Base-by-base conservation (phyloP, 2,329 filamentous ascomycete species). In the Leptographium wingfieldii region DNA sequence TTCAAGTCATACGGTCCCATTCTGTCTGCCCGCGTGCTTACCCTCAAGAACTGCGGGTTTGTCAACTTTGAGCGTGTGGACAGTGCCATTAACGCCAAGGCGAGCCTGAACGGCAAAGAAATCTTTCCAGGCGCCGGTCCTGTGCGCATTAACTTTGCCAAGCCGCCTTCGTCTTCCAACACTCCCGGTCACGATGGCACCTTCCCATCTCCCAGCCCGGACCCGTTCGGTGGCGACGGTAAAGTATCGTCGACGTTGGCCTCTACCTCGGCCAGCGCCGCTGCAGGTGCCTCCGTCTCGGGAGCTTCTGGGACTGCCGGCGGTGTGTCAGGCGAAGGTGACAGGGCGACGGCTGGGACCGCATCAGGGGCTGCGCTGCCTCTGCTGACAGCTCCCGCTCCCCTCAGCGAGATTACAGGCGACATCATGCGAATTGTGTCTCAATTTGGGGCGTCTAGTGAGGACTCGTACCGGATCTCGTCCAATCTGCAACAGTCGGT, bases 31-130 rank as follows among this genome's bases (percentile, higher is more conserved):
- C 83, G 94, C 64, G 94, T 99, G 5, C 79, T 99, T 63, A 97
- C 94, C 0, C 91, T 99, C 77, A 99, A 99, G 80, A 97, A 96
- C 73, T 99, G 94, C 70, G 94, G 92, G 3, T 99, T 99, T 67
- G 92, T 99, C 70, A 99, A 99, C 73, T 99, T 96, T 68, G 91
- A 97, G 73, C 86, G 84, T 61, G 76, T 94, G 35, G 92, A 97
- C 65, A 95, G 90, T 70, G 94, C 94, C 60, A 86, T 96, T 48
- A 85, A 90, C 62, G 94, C 94, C 19, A 95, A 92, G 71, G 85
- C 85, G 16, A 81, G 86, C 69, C 85, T 96, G 73, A 97, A 97
- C 68, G 91, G 91, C 68, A 96, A 96, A 73, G 94, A 99, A 72
- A 96, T 99, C 62, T 99, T 99, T 77, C 94, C 94, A 10, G 94